These are phyloP conservation scores for Cubamyces lactineus DNA, from an alignment of 768 basidiomycete genomes.

Conservation along the genomic window DNA sequence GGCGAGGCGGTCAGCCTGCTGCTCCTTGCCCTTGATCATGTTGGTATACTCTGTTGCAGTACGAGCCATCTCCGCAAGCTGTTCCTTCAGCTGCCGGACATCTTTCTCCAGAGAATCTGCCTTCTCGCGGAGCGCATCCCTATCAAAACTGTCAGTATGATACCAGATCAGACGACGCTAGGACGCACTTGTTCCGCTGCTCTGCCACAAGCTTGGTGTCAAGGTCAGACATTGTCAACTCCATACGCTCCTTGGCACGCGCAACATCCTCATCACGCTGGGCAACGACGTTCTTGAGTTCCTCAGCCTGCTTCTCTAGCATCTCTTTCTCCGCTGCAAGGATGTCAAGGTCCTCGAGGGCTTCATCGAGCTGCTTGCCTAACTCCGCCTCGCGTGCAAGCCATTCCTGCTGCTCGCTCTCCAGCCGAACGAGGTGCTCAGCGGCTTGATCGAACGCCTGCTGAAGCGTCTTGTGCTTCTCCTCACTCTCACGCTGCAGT, in stretches of 20 bases:
- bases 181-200: slow-evolving; percentile 60
- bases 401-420: slow-evolving; percentile 76
- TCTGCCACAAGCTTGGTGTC: slow-evolving; percentile 74
- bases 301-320: slow-evolving; percentile 65
- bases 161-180: neutral
- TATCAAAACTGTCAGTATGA: slow-evolving; percentile 33
- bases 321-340: slow-evolving; percentile 63
- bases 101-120: slow-evolving; percentile 67
- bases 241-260: slow-evolving; percentile 76
- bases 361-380: slow-evolving; percentile 54
- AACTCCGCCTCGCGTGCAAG: slow-evolving; percentile 65
- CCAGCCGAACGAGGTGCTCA: slow-evolving; percentile 81
- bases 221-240: slow-evolving; percentile 63
- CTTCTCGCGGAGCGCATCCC: slow-evolving; percentile 66
- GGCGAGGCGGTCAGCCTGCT: slow-evolving; percentile 58
- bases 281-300: slow-evolving; percentile 65
- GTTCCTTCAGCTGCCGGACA: slow-evolving; percentile 70
- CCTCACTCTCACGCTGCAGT: slow-evolving; percentile 78
- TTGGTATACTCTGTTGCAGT: slow-evolving; percentile 75
- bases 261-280: slow-evolving; percentile 82
- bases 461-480: slow-evolving; percentile 72
- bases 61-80: slow-evolving; percentile 76
- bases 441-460: slow-evolving; percentile 83
- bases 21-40: slow-evolving; percentile 78
- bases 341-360: slow-evolving; percentile 61